Base-by-base conservation (phyloP, 78 protist genomes). In the Diacronema lutheri region DNA sequence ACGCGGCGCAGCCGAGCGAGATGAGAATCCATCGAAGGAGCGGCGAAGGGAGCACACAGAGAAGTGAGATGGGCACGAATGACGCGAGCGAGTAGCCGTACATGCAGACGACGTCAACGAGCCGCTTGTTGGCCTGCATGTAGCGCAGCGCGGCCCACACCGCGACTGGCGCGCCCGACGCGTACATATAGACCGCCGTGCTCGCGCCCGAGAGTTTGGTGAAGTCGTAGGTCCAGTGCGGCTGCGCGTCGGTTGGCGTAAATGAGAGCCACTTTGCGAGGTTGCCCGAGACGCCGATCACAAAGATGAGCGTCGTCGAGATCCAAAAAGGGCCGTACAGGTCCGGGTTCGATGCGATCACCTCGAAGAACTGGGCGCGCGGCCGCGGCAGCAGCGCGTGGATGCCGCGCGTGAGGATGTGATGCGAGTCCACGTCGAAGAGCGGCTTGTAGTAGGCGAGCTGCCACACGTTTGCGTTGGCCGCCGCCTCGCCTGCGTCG, bases 241-340 rank as follows among this genome's bases (percentile, higher is more conserved):
- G 10, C 19, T n/a, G 14, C 29, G 40, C 69, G 56, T 35, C 26
- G 56, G 50, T 0, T 29, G 37, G 31, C 56, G 3, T 19, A 46
- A 44, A 72, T 3, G 81, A 33, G 13, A 50, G n/a, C 26, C 7
- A 50, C 46, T 38, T n/a, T 20, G 65, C 81, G 6, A 74, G 44
- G 62, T 74, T 74, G 58, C 81, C 81, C 20, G 81, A 31, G n/a
- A 50, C 35, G 64, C 57, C 81, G 57, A 74, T 74, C 29, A 21
- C 37, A 25, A 74, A 74, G 58, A 74, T 50, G 44, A 74, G 62
- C 37, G 81, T 74, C 35, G 81, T 74, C 44, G 65, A 0, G 62
- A 74, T 74, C 81, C 81, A 74, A n/a, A 74, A 74, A 3, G 81
- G 81, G 0, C 81, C 81, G 65, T 50, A 74, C 21, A 41, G 35